Percentiles rank a stretch among this genome's conserved stretches.
phyloP scores from a whole-genome alignment of 2,329 filamentous ascomycete species.

The Aspergillus bombycis region DNA sequence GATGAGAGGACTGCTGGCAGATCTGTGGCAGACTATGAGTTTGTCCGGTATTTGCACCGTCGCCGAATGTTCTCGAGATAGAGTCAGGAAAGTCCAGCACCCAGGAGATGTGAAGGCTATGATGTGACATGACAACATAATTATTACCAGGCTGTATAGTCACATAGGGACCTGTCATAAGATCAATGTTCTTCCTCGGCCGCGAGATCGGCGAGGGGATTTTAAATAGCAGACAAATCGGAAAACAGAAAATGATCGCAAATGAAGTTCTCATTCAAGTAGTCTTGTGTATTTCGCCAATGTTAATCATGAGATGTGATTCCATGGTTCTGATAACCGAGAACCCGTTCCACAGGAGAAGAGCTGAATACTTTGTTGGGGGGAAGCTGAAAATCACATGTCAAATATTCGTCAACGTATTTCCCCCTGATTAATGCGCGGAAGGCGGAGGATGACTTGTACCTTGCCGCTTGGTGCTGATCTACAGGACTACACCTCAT shows the following conservation, averaged over 20 bases:
- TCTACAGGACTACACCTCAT: conserved; percentile 8
- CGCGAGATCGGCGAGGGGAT: neutral
- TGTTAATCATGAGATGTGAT: neutral
- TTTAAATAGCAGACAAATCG: neutral
- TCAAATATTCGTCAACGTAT: conserved; percentile 6
- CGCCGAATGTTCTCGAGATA: conserved; percentile 36
- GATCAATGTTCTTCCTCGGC: neutral
- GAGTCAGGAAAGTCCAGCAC: conserved; percentile 40
- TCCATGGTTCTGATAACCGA: neutral
- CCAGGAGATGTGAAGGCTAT: conserved; percentile 39
- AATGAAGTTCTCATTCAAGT: neutral
- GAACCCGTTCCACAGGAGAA: neutral
- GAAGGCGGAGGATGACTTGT: neutral
- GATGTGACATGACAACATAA: conserved; percentile 26
- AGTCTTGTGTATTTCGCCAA: neutral
- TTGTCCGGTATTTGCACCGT: conserved; percentile 53
- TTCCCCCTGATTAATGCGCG: neutral
- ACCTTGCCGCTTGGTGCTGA: conserved; percentile 9
- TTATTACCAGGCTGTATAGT: neutral
- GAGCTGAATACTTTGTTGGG: conserved; percentile 16
- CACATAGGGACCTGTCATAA: neutral
- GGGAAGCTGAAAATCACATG: conserved; percentile 25
- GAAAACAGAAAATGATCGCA: neutral
- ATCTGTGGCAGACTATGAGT: conserved; percentile 60
- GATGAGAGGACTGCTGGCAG: conserved; percentile 55